Evolutionary conservation across 23 red algal species (phyloP), one percentile per base, ranked within the genome.

Genomic region (Gracilaria domingensis): DNA sequence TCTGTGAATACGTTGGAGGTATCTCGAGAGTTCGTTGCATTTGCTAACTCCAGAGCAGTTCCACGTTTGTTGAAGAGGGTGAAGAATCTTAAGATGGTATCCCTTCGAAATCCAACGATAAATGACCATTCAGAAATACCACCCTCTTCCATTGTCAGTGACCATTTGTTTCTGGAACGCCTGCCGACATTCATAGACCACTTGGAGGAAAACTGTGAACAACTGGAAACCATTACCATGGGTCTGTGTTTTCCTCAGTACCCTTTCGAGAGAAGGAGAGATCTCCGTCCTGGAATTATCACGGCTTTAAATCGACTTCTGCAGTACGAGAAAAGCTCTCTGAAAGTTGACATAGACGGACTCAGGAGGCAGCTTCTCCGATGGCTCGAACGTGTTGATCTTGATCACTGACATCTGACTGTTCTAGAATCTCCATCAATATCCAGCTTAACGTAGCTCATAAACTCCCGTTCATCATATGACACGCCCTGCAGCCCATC

Each of bases 361-460:
- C 45, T 77, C 26, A 21, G 72, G 12, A 34, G 72, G 26, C 24
- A 45, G 26, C 72, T 50, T 77, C 45, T 77, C 23, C 3, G 23
- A 49, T 77, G 72, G 72, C 38, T 77, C 21, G 39, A 45, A 77
- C 40, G 72, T 49, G 45, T 77, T 50, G 72, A 77, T 26, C 69
- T 75, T 75, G 42, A 55, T 55, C 17, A 77, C 23, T 51, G 45
- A 77, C 45, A 50, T 25, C n/a, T 3, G 38, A 50, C 8, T 39
- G 5, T 55, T 55, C 13, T 55, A 55, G 17, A 17, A 20, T 55
- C 51, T 20, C 51, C 51, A 55, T 18, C 1, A 55, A 55, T 16
- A 55, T 55, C 11, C 51, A 55, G 51, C 51, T 8, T 16, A 55
- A 55, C 11, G 11, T 45, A 16, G 17, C 18, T 20, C 51, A 14